A percentile compares a stretch with the other conserved stretches of the same genome.
phyloP scores from a whole-genome alignment of 331 rosid genomes.

The Ulmus americana region DNA sequence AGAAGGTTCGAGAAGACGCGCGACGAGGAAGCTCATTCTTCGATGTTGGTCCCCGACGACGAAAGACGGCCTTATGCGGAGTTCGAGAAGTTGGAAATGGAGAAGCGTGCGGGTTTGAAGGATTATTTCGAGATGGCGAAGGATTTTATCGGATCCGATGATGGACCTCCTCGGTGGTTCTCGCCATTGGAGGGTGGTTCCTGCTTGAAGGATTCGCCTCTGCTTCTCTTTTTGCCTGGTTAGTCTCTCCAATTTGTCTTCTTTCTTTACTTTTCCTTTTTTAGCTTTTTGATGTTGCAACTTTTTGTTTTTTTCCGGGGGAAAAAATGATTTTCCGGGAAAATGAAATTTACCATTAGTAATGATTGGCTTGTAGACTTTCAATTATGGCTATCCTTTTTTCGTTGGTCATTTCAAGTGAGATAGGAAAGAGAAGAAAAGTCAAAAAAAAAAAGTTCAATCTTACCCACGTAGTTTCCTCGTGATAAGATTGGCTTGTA shows the following conservation, averaged over 20 bases:
- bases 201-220: conserved; percentile 48
- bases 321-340: neutral
- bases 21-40: conserved; percentile 12
- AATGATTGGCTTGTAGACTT: neutral
- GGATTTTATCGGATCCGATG: conserved; percentile 37
- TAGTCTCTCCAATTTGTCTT: neutral
- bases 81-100: conserved; percentile 16
- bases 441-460: neutral
- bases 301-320: neutral
- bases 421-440: neutral
- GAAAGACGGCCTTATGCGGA: neutral
- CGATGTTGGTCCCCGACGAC: neutral
- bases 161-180: conserved; percentile 88
- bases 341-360: neutral
- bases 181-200: conserved; percentile 57
- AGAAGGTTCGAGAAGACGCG: conserved; percentile 20
- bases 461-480: neutral
- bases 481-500: neutral
- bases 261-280: neutral
- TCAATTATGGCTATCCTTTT: neutral
- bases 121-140: conserved; percentile 47
- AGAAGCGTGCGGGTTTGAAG: conserved; percentile 33
- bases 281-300: no score
- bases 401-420: neutral
- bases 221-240: conserved; percentile 77